Conservation (phyloP, 2,329 filamentous ascomycete genomes). For the Arthroderma uncinatum region DNA sequence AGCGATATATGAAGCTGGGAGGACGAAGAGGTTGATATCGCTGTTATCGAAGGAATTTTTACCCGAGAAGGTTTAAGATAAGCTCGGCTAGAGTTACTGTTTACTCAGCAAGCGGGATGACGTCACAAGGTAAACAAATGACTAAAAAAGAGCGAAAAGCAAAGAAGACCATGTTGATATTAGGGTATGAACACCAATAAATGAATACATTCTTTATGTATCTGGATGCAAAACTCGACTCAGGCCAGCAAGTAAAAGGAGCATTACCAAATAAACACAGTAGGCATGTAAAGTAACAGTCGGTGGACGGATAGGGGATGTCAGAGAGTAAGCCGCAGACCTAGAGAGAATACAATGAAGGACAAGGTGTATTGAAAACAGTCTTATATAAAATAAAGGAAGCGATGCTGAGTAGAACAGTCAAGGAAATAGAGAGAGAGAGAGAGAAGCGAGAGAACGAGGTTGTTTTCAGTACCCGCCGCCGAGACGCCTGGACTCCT, state of each 20-base stretch:
- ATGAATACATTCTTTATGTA: not conserved
- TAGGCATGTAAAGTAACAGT: not conserved
- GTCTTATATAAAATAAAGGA: conserved; percentile 2
- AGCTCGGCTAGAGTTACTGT: not conserved
- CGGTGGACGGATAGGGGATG: not conserved
- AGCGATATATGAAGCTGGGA: too few species aligned
- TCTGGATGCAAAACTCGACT: conserved; percentile 1
- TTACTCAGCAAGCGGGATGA: conserved; percentile 1
- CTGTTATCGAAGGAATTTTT: not conserved
- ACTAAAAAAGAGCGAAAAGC: not conserved
- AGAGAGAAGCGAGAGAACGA: not conserved
- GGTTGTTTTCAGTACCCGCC: conserved; percentile 2
- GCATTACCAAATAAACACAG: not conserved
- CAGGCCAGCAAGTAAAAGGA: not conserved
- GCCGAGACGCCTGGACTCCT: conserved; percentile 3
- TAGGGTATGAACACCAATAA: not conserved
- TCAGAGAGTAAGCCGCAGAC: conserved; percentile 7
- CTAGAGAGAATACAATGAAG: not conserved
- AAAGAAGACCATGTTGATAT: not conserved
- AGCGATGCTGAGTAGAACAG: conserved; percentile 1
- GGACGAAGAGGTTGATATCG: too few species aligned
- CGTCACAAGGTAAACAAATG: not conserved
- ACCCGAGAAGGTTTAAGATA: not conserved
- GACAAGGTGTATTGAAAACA: not conserved
- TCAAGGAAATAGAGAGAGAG: not conserved